A percentile compares a stretch with the other conserved stretches of the same genome.
phyloP scores from a whole-genome alignment of 2,329 filamentous ascomycete species.

The Claviceps citrina region DNA sequence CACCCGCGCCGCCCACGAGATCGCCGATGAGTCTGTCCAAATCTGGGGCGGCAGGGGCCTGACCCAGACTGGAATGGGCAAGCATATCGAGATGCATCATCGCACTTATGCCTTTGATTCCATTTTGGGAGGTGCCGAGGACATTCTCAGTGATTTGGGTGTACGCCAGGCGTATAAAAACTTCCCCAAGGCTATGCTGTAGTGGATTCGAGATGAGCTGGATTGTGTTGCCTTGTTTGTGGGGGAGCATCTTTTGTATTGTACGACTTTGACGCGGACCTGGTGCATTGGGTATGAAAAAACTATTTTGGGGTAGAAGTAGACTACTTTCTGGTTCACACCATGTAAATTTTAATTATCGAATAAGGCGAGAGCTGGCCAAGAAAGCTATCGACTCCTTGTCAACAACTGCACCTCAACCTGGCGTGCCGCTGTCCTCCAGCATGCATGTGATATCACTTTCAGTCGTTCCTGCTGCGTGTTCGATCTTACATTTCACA shows the following conservation, averaged over 20 bases:
- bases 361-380: no score
- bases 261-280: not conserved
- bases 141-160: conserved; percentile 66
- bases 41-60: conserved; percentile 74
- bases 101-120: conserved; percentile 71
- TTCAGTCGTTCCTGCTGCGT: no score
- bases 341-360: no score
- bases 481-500: no score
- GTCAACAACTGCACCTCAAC: no score
- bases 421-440: no score
- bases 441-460: no score
- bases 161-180: conserved; percentile 71
- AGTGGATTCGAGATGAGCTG: conserved; percentile 12
- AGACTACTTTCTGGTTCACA: no score
- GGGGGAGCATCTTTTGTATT: not conserved
- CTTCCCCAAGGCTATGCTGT: conserved; percentile 75
- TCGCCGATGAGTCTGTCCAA: conserved; percentile 70
- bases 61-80: conserved; percentile 71
- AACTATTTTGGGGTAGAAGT: no score
- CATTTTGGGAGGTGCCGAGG: conserved; percentile 67
- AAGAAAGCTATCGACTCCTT: no score
- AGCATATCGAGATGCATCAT: conserved; percentile 70
- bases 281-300: not conserved
- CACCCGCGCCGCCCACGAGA: conserved; percentile 65
- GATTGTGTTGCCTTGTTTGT: not conserved